Base-by-base conservation (phyloP, 2,329 filamentous ascomycete species). In the Aspergillus sp. region DNA sequence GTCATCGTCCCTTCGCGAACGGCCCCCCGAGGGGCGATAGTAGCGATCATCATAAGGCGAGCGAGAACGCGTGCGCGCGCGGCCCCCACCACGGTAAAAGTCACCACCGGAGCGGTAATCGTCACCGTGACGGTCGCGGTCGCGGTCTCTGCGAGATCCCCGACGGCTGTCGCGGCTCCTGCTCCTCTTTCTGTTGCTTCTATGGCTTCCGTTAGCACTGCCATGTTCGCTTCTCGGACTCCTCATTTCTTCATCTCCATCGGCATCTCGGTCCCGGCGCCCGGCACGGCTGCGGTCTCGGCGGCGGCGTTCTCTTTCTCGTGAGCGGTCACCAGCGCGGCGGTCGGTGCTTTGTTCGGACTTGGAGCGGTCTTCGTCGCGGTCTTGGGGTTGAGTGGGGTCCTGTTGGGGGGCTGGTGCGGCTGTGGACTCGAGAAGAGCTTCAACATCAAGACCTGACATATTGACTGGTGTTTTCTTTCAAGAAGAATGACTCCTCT, bases 381-480 rank as follows among this genome's bases (percentile, higher is more conserved):
- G 73, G 54, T 82, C 79, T 53, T 81, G 80, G 56, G 69, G 55
- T 25, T 63, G 62, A 50, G 63, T 58, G 35, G 63, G 49, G 15
- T 66, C 56, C 42, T 65, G 61, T 39, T 39, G 37, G 39, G 65
- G 58, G 41, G 59, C 55, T 42, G 77, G 76, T 65, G 83, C 84
- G 45, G 87, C 88, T 53, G 87, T 88, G 45, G 86, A 88, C 71
- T 95, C 90, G 59, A 96, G 83, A 56, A 96, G 80, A 57, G 89
- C 88, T 77, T 96, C 90, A 60, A 96, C 88, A 65, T 95, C 89
- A 58, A 85, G 74, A 68, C 78, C 78, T 66, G 83, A 83, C 83
- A 85, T 85, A 59, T 59, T 74, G 70, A 60, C 45, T 44, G 46
- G 52, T 55, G 53, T 19, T 39, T 39, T 10, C 19, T 20, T 19